phyloP scores from a whole-genome alignment of 441 rosid species.

The Populus hybrid region DNA sequence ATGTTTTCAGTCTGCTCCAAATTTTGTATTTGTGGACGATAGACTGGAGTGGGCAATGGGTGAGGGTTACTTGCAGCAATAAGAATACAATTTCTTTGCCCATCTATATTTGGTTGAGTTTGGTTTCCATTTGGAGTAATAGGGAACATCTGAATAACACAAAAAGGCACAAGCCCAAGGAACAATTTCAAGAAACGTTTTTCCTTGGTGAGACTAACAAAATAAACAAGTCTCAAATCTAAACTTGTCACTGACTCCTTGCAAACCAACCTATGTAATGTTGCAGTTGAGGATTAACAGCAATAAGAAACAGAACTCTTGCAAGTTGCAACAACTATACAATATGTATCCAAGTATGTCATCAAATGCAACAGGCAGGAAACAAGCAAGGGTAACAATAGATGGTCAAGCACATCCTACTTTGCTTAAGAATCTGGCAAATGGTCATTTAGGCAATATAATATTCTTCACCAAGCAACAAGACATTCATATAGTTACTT shows the following conservation, averaged over 20 bases:
- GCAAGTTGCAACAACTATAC: background rate
- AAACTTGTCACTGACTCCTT: background rate
- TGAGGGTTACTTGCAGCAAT: slow-evolving; percentile 92
- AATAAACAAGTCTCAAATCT: background rate
- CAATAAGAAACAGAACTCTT: background rate
- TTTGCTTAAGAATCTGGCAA: background rate
- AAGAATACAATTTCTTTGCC: slow-evolving; percentile 84
- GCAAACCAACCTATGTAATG: background rate
- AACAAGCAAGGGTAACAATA: background rate
- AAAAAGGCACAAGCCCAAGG: slow-evolving; percentile 21
- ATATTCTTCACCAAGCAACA: background rate
- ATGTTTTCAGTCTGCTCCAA: slow-evolving; percentile 60
- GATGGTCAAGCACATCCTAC: background rate
- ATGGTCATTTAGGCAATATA: background rate
- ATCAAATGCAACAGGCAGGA: background rate
- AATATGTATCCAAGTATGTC: background rate
- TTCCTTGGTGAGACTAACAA: slow-evolving; percentile 3
- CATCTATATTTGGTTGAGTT: slow-evolving; percentile 63
- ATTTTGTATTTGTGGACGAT: slow-evolving; percentile 65
- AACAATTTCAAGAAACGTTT: no score
- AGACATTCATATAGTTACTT: background rate
- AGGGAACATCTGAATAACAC: slow-evolving; percentile 69
- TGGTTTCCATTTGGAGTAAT: slow-evolving; percentile 52
- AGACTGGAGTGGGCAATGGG: slow-evolving; percentile 93
- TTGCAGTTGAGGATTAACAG: background rate